Base-by-base conservation (phyloP, 331 rosid genomes). In the Quercus lobata region DNA sequence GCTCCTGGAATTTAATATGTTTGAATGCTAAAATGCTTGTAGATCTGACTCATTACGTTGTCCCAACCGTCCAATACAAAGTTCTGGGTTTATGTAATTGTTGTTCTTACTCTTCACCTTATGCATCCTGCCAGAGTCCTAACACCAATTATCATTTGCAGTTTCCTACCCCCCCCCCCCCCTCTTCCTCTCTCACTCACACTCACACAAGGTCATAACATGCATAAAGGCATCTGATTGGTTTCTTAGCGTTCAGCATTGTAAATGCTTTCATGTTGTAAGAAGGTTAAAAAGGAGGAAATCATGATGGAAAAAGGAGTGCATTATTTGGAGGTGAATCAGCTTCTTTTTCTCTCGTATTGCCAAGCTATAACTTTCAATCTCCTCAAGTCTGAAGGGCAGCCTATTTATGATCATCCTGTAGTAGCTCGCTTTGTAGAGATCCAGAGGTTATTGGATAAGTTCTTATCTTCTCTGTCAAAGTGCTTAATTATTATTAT, bases 381-480 rank as follows among this genome's bases (percentile, higher is more conserved):
- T 84, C 91, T 93, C 84, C 96, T 95, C 86, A 95, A 91, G 84
- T 90, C 99, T 76, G 96, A 93, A 89, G 94, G 97, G 71, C 91
- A 86, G 80, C 77, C 90, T 0, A 34, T 34, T 34, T 0, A 0
- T 34, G 37, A 34, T 6, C 7, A 34, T 5, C 37, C 37, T 34
- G 2, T 34, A 2, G 2, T 34, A 34, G 37, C 37, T 34, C 0
- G 7, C 37, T 34, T 34, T 34, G 2, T 90, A 76, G 97, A 93
- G 87, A 87, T 95, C 71, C 87, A 87, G 87, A 87, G 83, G 76
- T 88, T 93, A 82, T 72, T 84, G 84, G 91, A 93, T 78, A 91
- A 89, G 99, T 96, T 93, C 7, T 41, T 84, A 6, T 37, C 32
- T 82, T 77, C 21, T 74, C 41, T 32, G 24, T 19, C 60, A 54